Evolutionary conservation across 768 basidiomycete species (phyloP), one percentile per base, ranked within the genome.

Genomic region (Amanita jacksonii): DNA sequence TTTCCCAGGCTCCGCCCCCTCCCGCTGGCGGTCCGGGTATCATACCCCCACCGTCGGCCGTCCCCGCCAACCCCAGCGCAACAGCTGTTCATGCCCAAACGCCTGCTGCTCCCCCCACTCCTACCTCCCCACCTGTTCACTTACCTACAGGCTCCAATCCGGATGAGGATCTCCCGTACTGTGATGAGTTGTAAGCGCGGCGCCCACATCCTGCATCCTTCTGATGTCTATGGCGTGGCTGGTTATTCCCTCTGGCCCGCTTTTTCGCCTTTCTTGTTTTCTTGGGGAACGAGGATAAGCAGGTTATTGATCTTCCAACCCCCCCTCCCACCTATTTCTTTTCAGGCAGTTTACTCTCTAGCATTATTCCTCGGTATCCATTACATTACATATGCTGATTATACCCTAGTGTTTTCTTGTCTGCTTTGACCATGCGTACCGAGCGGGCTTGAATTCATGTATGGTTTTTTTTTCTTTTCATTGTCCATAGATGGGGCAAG

Each of bases 1-100:
- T 50, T 10, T 65, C 70, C 8, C 51, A 57, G 28, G 66, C 69
- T 7, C 79, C 79, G 34, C 67, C 72, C 19, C 51, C 59, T 3
- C 66, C 67, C 15, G 52, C 52, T 16, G 18, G 52, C 22, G 51
- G 49, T 5, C 36, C 52, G 33, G 55, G 58, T 9, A 51, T 64
- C 19, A 23, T 51, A 34, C 60, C 66, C 12, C 67, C 72, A 13
- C 22, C 59, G 9, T 62, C 62, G 9, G 55, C 64, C 1, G 48
- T 52, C 2, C 56, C 55, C 25, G 53, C 57, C 9, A 51, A 49
- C 19, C 49, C 57, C 23, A 41, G 59, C 19, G 36, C 51, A 23
- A 33, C 54, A 10, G 10, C 52, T 18, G 23, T 50, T 32, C 43
- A 43, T 35, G 27, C 8, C 19, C 23, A 38, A 41, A 3, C 34